Conservation (phyloP, 176 grass and related monocot genomes). For the Avena sativa region DNA sequence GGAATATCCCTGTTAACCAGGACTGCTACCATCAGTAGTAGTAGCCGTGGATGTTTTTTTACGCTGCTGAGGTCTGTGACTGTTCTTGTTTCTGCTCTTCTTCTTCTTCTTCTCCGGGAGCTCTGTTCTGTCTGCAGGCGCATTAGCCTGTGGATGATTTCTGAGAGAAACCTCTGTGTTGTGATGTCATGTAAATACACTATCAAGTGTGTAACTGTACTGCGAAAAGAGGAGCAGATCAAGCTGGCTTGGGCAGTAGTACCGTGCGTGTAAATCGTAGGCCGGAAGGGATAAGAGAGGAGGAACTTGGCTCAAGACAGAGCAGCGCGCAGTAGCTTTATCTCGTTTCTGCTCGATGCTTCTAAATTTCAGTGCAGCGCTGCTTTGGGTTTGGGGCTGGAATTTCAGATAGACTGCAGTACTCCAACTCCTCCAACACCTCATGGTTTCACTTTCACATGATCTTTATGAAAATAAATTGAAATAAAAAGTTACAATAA, state of each 20-base stretch:
- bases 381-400: not conserved
- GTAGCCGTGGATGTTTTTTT: conserved; percentile 5
- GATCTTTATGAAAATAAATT: too few species aligned
- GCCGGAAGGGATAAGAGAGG: not conserved
- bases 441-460: too few species aligned
- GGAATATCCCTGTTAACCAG: conserved; percentile 49
- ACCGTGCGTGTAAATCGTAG: not conserved
- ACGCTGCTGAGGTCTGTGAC: not conserved
- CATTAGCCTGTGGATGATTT: conserved; percentile 45
- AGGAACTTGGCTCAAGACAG: not conserved
- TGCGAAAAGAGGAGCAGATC: not conserved
- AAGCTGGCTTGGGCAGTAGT: not conserved
- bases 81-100: not conserved
- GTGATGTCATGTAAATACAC: conserved; percentile 42
- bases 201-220: not conserved
- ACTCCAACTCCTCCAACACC: too few species aligned
- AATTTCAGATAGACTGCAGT: not conserved
- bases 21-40: conserved; percentile 47
- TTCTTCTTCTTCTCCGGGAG: not conserved
- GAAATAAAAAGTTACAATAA: too few species aligned
- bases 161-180: not conserved
- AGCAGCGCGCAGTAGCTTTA: too few species aligned
- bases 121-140: conserved; percentile 36
- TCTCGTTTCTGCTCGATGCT: not conserved
- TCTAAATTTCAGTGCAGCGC: not conserved